Base-by-base conservation (phyloP, 164 flowering plant species). In the Magnolia kwangsiensis region DNA sequence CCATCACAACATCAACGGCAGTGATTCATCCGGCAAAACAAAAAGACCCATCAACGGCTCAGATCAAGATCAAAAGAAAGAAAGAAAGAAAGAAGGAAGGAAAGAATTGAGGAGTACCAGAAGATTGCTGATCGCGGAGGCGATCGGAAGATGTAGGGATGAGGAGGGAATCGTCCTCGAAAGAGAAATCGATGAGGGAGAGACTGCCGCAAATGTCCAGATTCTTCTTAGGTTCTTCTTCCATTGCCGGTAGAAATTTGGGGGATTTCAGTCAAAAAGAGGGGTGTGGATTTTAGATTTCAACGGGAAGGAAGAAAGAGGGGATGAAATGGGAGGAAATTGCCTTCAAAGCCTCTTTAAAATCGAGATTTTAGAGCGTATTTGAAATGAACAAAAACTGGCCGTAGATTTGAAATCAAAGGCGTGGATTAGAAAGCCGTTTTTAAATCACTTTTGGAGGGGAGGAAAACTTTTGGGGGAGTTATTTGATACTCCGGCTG, bases 71-170 rank as follows among this genome's bases (percentile, higher is more conserved):
- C 7, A 7, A 19, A 64, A 5, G 49, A 45, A 74, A 7, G 13
- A 59, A 72, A 37, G 20, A 27, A 9, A 1, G 19, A 8, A 64
- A 5, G 49, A 45, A 74, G 2, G 13, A 59, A 72, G 21, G 20
- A 27, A 9, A 1, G 19, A 8, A 74, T 21, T 27, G 29, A 27
- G 16, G 68, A 75, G 19, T 16, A 67, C 58, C 72, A 9, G 72
- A 70, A 9, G 27, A n/a, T 20, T 50, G 58, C 16, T 73, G 7
- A 70, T 69, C 21, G 77, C 72, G 74, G 76, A 79, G 79, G 79
- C 77, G 61, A 63, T 77, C 21, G 51, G 72, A 2, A 49, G 58
- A n/a, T 49, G 64, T 45, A 27, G 51, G 45, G 21, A 51, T 19
- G 21, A 67, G 9, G 71, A 67, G 72, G 50, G 27, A 73, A 63